Evolutionary conservation across 192 early-diverging fungal species (phyloP).

Genomic region (Rhizophagus prolifer): DNA sequence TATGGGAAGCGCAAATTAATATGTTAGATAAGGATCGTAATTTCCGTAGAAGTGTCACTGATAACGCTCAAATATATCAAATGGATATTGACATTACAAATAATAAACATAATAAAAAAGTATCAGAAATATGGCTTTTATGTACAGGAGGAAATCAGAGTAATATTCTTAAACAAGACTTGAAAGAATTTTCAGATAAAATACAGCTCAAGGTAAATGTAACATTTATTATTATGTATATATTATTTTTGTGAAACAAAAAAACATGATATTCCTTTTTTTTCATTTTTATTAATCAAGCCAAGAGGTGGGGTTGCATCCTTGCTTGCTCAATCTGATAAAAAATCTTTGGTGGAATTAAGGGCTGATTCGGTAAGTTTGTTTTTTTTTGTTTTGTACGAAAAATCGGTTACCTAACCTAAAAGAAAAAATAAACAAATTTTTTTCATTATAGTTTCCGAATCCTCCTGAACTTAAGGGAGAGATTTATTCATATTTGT

Average conservation of each 20-base stretch:
- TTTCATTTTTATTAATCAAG: neutral
- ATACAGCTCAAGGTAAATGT: neutral
- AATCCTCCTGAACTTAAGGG: constrained; percentile 21
- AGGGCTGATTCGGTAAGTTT: neutral
- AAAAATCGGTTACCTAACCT: neutral
- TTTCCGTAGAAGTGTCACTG: neutral
- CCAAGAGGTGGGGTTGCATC: constrained; percentile 5
- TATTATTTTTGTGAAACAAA: neutral
- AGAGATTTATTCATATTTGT: constrained; percentile 35
- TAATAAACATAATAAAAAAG: neutral
- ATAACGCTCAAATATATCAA: neutral
- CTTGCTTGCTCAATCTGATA: neutral
- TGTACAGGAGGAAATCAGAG: neutral
- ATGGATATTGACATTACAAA: neutral
- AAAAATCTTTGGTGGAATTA: neutral
- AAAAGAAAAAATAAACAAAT: neutral
- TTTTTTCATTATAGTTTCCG: neutral
- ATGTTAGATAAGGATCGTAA: neutral
- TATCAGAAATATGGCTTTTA: neutral
- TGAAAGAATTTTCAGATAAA: neutral
- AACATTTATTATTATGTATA: neutral
- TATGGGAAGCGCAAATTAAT: constrained; percentile 10
- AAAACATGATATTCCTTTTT: neutral
- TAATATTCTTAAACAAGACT: neutral
- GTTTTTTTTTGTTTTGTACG: neutral